Evolutionary conservation across 108 stramenopile species (phyloP).

Genomic region (Poteriospumella lacustris): DNA sequence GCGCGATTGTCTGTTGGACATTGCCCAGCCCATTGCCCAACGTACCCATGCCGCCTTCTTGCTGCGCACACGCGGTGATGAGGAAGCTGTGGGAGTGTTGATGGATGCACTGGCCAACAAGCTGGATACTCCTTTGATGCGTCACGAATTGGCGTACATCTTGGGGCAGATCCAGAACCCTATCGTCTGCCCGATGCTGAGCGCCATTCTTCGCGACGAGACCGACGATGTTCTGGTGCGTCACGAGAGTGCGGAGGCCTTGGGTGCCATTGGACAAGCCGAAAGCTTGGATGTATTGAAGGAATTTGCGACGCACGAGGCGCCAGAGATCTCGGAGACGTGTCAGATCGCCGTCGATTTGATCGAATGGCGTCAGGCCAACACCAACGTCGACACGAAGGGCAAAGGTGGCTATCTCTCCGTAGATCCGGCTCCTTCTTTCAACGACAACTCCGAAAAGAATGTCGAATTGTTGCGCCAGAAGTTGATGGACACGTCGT

Average conservation of each 20-base stretch:
- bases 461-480: conserved; percentile 59
- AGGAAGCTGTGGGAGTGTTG: conserved; percentile 35
- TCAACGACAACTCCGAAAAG: conserved; percentile 29
- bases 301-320: conserved; percentile 10
- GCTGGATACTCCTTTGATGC: conserved; percentile 71
- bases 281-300: conserved; percentile 37
- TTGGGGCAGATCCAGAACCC: conserved; percentile 84
- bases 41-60: conserved; percentile 52
- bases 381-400: neutral
- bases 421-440: conserved; percentile 53
- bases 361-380: conserved; percentile 58
- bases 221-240: conserved; percentile 65
- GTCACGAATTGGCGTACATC: conserved; percentile 96
- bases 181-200: conserved; percentile 51
- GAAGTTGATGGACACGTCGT: conserved; percentile 59
- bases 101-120: conserved; percentile 27
- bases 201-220: conserved; percentile 50
- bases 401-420: conserved; percentile 38
- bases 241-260: conserved; percentile 82
- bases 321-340: conserved; percentile 78
- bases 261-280: conserved; percentile 84
- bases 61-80: conserved; percentile 39
- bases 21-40: conserved; percentile 41
- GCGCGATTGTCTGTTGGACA: conserved; percentile 39
- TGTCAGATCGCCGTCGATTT: conserved; percentile 76